These are phyloP conservation scores for Trichoderma brevicompactum DNA, from an alignment of 2,329 filamentous ascomycete species.

Conservation along the genomic window DNA sequence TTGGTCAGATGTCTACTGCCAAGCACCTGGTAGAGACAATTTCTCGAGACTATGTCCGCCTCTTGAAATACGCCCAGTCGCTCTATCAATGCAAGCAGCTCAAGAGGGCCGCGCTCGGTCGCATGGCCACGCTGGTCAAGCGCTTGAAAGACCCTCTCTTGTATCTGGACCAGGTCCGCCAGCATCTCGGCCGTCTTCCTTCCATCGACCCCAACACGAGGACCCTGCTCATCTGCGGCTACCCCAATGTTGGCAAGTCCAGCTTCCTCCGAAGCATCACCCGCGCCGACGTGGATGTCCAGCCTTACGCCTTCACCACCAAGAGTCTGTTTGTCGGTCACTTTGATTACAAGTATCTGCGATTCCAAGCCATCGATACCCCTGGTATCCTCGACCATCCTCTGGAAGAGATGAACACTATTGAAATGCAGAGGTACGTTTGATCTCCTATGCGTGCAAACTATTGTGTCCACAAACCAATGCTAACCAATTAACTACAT, in stretches of 20 bases:
- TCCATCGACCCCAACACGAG: constrained; percentile 98
- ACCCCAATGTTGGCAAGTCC: constrained; percentile 97
- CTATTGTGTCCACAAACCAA: neutral
- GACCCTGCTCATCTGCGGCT: constrained; percentile 94
- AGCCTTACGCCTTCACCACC: constrained; percentile 98
- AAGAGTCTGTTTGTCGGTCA: constrained; percentile 97
- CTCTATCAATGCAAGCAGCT: constrained; percentile 99
- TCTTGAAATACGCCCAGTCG: constrained; percentile 90
- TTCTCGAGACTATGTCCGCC: constrained; percentile 90
- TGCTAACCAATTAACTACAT: constrained; percentile 5
- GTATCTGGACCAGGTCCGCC: constrained; percentile 88
- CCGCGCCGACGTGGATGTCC: constrained; percentile 92
- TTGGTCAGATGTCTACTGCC: constrained; percentile 93
- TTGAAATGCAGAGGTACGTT: constrained; percentile 80
- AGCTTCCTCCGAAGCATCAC: constrained; percentile 93
- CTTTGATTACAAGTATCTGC: constrained; percentile 82
- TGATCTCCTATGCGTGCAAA: too few relatives aligned
- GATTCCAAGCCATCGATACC: constrained; percentile 83
- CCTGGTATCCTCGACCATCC: constrained; percentile 98
- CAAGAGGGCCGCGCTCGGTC: constrained; percentile 92
- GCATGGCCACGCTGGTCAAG: constrained; percentile 97
- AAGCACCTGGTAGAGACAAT: constrained; percentile 98
- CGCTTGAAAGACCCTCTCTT: constrained; percentile 91
- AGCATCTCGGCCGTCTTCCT: constrained; percentile 95
- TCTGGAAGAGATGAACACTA: constrained; percentile 99